Evolutionary conservation across 805 yeast genomes (phyloP).

Genomic region (Debaryomyces maramus): DNA sequence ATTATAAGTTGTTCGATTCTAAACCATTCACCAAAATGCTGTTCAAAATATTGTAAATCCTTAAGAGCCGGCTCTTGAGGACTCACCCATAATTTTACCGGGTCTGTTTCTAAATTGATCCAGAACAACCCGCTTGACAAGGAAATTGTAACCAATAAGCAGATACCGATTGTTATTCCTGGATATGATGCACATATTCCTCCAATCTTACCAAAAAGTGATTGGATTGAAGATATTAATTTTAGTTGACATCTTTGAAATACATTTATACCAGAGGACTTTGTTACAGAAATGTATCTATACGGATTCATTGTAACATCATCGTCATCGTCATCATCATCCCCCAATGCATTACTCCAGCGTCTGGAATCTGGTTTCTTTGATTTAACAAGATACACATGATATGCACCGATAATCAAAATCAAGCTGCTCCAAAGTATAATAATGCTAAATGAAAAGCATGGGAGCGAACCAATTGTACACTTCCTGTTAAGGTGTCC

Average conservation of each 20-base stretch:
- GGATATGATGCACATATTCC: constrained; percentile 64
- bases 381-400: constrained; percentile 26
- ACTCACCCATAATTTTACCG: constrained; percentile 88
- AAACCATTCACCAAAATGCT: constrained; percentile 87
- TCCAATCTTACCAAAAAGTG: constrained; percentile 52
- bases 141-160: constrained; percentile 36
- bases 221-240: constrained; percentile 16
- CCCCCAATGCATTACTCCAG: background rate
- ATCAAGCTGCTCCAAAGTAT: constrained; percentile 43
- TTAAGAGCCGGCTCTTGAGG: constrained; percentile 66
- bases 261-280: background rate
- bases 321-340: constrained; percentile 11
- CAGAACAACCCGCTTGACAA: constrained; percentile 53
- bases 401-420: constrained; percentile 45
- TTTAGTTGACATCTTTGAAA: background rate
- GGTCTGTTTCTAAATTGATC: constrained; percentile 70
- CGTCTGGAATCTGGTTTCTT: constrained; percentile 7
- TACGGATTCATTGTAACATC: constrained; percentile 19
- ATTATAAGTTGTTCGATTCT: constrained; percentile 82
- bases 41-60: constrained; percentile 71
- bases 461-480: constrained; percentile 61
- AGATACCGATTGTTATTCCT: constrained; percentile 21
- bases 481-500: constrained; percentile 43
- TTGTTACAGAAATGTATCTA: constrained; percentile 10
- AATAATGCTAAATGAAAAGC: constrained; percentile 67